phyloP scores from a whole-genome alignment of 2,329 filamentous ascomycete species.

The Hymenoscyphus occultus region DNA sequence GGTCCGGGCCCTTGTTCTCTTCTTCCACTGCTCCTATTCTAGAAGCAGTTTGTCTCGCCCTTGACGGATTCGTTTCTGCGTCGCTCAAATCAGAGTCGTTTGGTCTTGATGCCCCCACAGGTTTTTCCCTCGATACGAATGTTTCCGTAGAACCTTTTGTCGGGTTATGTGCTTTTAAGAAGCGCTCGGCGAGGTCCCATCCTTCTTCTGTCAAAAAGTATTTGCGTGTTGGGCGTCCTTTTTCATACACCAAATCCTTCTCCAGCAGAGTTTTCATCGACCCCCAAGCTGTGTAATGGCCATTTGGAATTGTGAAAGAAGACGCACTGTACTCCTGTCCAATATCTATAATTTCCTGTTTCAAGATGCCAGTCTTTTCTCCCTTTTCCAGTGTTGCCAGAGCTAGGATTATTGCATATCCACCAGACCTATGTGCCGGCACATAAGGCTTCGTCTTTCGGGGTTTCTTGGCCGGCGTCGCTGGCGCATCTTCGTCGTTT shows the following conservation, averaged over 20 bases:
- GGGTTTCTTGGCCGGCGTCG: slow-evolving; percentile 50
- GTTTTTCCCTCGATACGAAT: slow-evolving; percentile 14
- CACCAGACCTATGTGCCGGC: slow-evolving; percentile 67
- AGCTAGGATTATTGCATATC: slow-evolving; percentile 69
- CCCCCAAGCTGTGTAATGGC: slow-evolving; percentile 77
- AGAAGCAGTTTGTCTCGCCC: neutral
- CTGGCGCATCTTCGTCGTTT: slow-evolving; percentile 15
- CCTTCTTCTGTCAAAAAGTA: slow-evolving; percentile 75
- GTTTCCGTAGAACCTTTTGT: slow-evolving; percentile 19
- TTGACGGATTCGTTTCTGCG: slow-evolving; percentile 16
- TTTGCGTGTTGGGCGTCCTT: slow-evolving; percentile 62
- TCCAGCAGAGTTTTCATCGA: slow-evolving; percentile 74
- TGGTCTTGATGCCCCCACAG: slow-evolving; percentile 5
- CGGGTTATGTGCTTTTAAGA: slow-evolving; percentile 47
- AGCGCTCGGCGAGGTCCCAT: slow-evolving; percentile 68
- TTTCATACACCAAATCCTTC: slow-evolving; percentile 72
- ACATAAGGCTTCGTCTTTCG: slow-evolving; percentile 66
- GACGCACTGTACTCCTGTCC: slow-evolving; percentile 71
- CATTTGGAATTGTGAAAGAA: slow-evolving; percentile 66
- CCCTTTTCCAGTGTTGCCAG: slow-evolving; percentile 59
- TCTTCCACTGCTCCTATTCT: slow-evolving; percentile 8
- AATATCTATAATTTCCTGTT: slow-evolving; percentile 63
- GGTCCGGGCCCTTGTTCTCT: slow-evolving; percentile 10
- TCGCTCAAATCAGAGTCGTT: neutral
- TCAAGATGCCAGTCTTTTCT: slow-evolving; percentile 57